These are phyloP conservation scores for Allomyces javanicus DNA, from an alignment of 192 early-diverging fungal species.

Conservation along the genomic window DNA sequence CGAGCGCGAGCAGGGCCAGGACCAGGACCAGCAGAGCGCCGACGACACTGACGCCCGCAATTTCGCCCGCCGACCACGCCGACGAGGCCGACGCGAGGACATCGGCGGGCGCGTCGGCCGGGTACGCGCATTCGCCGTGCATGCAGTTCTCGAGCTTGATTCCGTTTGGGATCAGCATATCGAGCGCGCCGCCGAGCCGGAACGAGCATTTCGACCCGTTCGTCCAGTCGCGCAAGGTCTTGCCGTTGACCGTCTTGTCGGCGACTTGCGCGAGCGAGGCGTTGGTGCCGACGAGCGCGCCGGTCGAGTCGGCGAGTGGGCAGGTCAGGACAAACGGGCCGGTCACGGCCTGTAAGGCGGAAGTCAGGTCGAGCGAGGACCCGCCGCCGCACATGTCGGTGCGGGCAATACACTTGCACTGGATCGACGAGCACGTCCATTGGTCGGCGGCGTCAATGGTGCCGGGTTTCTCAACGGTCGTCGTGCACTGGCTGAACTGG, in stretches of 20 bases:
- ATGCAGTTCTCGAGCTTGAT: slow-evolving; percentile 23
- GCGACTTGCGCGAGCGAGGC: background rate
- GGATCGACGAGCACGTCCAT: slow-evolving; percentile 18
- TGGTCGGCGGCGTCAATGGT: slow-evolving; percentile 6
- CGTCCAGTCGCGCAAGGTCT: background rate
- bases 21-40: slow-evolving; percentile 9
- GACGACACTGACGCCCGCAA: slow-evolving; percentile 7
- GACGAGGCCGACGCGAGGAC: background rate
- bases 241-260: background rate
- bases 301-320: slow-evolving; percentile 13
- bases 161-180: slow-evolving; percentile 26
- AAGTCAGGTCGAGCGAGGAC: slow-evolving; percentile 13
- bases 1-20: slow-evolving; percentile 8
- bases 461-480: slow-evolving; percentile 8
- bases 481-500: slow-evolving; percentile 15
- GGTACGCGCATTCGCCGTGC: slow-evolving; percentile 34
- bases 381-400: slow-evolving; percentile 33
- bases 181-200: slow-evolving; percentile 18
- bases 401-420: slow-evolving; percentile 23
- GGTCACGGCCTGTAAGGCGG: slow-evolving; percentile 13
- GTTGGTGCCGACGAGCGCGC: slow-evolving; percentile 9
- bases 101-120: slow-evolving; percentile 9
- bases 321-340: slow-evolving; percentile 24
- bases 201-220: background rate
- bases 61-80: slow-evolving; percentile 7